Evolutionary conservation across 2,329 filamentous ascomycete species (phyloP), one percentile per base, ranked within the genome.

Genomic region (Helotiales sp.): DNA sequence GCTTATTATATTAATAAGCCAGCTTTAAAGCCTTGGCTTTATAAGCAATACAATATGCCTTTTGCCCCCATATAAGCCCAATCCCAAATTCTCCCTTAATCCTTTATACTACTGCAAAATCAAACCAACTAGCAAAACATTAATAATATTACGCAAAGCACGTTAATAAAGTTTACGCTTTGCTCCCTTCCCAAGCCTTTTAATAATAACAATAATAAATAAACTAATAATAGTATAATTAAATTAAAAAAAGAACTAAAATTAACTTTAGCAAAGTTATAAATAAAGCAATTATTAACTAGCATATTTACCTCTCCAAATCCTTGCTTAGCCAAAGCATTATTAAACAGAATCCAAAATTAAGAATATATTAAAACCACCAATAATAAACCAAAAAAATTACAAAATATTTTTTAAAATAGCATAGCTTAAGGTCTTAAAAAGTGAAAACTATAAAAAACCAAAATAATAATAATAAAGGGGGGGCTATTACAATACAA

Each of bases 311-410:
- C 32, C 61, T 52, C 63, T 67, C 47, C 61, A 61, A 66, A n/a
- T 59, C 65, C 63, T 63, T 67, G 58, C 49, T 67, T 26, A 22
- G 67, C 30, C 50, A 47, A 71, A 47, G 67, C 49, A 63, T 63
- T 45, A 67, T 45, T 67, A 45, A 55, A 71, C 65, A 63, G 70
- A 64, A 68, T 69, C 61, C 49, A 68, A 58, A 68, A 40, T 69
- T 62, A 47, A 68, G 60, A 71, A 71, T 45, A 34, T 63, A 70
- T 7, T 45, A 63, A 66, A 71, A 68, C 62, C 30, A 67, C 60
- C 3, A 45, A 43, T 60, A 45, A 32, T 22, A 20, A 30, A 60
- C 63, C 30, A 60, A 43, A 65, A 65, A 55, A n/a, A n/a, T n/a
- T n/a, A n/a, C n/a, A 17, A 65, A 45, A 45, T 65, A n/a, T 34